Evolutionary conservation across 2,329 filamentous ascomycete genomes (phyloP).

Genomic region (Diaporthe sp.): DNA sequence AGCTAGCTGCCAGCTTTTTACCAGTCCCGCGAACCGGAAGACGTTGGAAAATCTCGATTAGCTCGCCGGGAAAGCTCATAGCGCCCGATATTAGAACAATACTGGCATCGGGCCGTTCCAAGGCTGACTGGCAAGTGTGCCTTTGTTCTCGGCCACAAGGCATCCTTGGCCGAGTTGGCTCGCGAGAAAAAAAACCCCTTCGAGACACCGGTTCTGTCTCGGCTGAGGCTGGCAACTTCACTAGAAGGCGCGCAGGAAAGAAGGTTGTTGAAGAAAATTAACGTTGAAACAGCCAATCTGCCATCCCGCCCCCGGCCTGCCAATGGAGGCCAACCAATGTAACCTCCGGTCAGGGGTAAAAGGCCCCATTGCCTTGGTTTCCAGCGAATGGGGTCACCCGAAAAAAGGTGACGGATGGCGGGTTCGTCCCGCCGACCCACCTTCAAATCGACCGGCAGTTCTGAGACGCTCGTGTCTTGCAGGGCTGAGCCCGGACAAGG

Average conservation of each 20-base stretch:
- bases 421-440: constrained; percentile 29
- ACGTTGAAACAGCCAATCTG: constrained; percentile 33
- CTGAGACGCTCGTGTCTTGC: constrained; percentile 24
- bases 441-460: constrained; percentile 1
- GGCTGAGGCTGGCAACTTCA: constrained; percentile 2
- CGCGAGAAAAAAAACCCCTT: neutral
- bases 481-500: constrained; percentile 19
- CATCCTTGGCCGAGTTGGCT: neutral
- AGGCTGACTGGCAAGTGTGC: neutral
- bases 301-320: constrained; percentile 15
- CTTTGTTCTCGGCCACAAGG: constrained; percentile 5
- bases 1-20: constrained; percentile 9
- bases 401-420: constrained; percentile 15
- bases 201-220: constrained; percentile 5
- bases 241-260: constrained; percentile 11
- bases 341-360: constrained; percentile 29
- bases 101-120: constrained; percentile 22
- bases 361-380: neutral
- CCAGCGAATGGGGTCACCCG: constrained; percentile 22
- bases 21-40: constrained; percentile 15
- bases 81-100: neutral
- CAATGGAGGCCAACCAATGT: constrained; percentile 17
- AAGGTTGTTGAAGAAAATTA: constrained; percentile 31
- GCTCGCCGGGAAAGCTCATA: constrained; percentile 19
- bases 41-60: constrained; percentile 10